These are phyloP conservation scores for Sphaerulina musiva DNA, from an alignment of 2,329 filamentous ascomycete species.

Conservation along the genomic window DNA sequence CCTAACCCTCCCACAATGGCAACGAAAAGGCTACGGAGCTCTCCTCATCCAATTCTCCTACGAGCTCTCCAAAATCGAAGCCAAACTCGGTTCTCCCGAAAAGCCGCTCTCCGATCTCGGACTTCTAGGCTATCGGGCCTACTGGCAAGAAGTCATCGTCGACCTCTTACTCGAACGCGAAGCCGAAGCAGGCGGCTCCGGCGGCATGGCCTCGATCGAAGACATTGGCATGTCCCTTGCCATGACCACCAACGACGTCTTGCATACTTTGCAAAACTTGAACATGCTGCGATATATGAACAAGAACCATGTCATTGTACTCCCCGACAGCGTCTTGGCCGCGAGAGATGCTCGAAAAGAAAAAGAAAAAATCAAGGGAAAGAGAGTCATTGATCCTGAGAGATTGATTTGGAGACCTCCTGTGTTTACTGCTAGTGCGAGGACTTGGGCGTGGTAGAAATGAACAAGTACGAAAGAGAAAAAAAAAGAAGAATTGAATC, in stretches of 20 bases:
- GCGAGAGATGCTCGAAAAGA: conserved; percentile 59
- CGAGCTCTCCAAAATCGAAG: conserved; percentile 90
- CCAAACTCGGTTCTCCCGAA: conserved; percentile 90
- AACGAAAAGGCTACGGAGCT: conserved; percentile 87
- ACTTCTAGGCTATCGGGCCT: conserved; percentile 87
- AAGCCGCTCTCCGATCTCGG: conserved; percentile 94
- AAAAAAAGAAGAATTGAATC: too few species aligned
- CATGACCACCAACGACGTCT: conserved; percentile 96
- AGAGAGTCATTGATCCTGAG: conserved; percentile 69
- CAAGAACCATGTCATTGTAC: conserved; percentile 91
- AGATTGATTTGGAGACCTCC: conserved; percentile 92
- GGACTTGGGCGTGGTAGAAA: conserved; percentile 87
- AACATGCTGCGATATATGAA: conserved; percentile 96
- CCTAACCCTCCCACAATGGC: conserved; percentile 89
- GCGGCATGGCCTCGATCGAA: conserved; percentile 75
- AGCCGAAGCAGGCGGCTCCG: conserved; percentile 35
- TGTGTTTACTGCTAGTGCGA: conserved; percentile 79
- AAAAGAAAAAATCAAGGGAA: conserved; percentile 70
- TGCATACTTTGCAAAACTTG: conserved; percentile 87
- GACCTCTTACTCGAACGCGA: conserved; percentile 72
- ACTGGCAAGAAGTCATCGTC: conserved; percentile 93
- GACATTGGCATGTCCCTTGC: conserved; percentile 70
- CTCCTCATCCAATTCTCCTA: conserved; percentile 96
- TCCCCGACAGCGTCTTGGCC: conserved; percentile 73
- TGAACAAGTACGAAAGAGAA: too few species aligned